A percentile compares a stretch with the other conserved stretches of the same genome.
These are phyloP conservation scores for Fonsecaea erecta DNA, from an alignment of 2,329 filamentous ascomycete species.

Conservation along the genomic window DNA sequence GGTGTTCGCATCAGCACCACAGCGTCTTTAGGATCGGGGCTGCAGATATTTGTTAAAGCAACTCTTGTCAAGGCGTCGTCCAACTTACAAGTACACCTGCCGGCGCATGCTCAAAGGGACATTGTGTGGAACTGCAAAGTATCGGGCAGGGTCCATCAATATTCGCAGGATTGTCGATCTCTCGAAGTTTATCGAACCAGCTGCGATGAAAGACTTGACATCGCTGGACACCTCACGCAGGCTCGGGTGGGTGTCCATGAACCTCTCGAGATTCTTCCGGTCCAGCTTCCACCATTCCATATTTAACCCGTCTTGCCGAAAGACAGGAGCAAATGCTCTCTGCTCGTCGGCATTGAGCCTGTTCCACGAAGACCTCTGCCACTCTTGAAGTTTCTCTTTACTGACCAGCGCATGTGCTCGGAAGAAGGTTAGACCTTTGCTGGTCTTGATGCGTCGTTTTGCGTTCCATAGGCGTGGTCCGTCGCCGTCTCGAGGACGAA, in stretches of 20 bases:
- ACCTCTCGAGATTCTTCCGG: conserved; percentile 32
- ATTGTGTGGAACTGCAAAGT: conserved; percentile 37
- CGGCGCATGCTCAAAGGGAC: conserved; percentile 42
- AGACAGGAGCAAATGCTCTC: not conserved
- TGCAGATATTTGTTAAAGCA: conserved; percentile 45
- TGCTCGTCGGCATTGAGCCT: conserved; percentile 2
- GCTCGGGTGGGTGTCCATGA: conserved; percentile 31
- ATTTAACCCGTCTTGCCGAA: conserved; percentile 11
- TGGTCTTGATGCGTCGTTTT: conserved; percentile 33
- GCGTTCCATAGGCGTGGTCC: conserved; percentile 37
- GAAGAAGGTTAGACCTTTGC: conserved; percentile 16
- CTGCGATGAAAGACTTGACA: conserved; percentile 28
- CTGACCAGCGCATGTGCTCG: conserved; percentile 8
- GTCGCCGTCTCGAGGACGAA: conserved; percentile 2
- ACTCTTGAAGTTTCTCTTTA: conserved; percentile 6
- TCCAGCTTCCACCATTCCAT: conserved; percentile 35
- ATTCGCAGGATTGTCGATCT: conserved; percentile 20
- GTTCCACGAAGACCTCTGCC: conserved; percentile 2
- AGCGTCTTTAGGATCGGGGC: conserved; percentile 68
- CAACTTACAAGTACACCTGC: conserved; percentile 54
- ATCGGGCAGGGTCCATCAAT: conserved; percentile 30
- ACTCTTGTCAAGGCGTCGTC: not conserved
- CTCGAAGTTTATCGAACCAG: conserved; percentile 12
- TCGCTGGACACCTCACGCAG: conserved; percentile 25
- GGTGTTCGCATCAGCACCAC: conserved; percentile 77